These are phyloP conservation scores for Monilinia polystroma DNA, from an alignment of 2,329 filamentous ascomycete species.

Conservation along the genomic window DNA sequence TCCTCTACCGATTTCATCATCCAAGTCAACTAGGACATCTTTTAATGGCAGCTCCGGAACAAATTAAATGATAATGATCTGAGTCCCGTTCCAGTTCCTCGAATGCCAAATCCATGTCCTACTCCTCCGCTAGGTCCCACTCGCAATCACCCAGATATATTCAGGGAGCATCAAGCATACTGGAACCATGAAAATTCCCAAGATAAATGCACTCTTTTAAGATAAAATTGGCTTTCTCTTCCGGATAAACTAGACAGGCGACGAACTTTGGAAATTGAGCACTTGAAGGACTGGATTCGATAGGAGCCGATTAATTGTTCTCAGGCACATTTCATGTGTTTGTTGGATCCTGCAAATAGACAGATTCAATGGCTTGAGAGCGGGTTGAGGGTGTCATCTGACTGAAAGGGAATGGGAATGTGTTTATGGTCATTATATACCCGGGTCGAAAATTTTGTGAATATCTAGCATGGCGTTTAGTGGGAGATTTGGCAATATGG, in stretches of 20 bases:
- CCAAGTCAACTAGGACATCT: constrained; percentile 55
- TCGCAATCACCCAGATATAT: constrained; percentile 28
- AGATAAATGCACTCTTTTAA: constrained; percentile 42
- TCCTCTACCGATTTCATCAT: constrained; percentile 52
- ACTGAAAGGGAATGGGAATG: background rate
- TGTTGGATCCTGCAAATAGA: constrained; percentile 55
- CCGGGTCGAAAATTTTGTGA: background rate
- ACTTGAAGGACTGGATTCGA: constrained; percentile 49
- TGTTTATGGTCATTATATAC: background rate
- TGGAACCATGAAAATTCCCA: constrained; percentile 40
- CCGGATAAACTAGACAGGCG: constrained; percentile 26
- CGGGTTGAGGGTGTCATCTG: background rate
- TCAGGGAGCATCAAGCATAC: constrained; percentile 40
- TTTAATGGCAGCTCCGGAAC: background rate
- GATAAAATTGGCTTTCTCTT: constrained; percentile 27
- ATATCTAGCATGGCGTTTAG: too few relatives aligned
- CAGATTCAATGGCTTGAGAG: constrained; percentile 47
- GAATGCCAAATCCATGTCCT: background rate
- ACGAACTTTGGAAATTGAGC: constrained; percentile 38
- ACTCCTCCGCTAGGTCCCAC: constrained; percentile 11
- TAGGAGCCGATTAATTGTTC: constrained; percentile 56
- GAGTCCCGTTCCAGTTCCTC: constrained; percentile 15
- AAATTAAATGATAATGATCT: constrained; percentile 20
- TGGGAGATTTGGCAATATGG: too few relatives aligned
- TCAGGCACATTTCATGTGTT: constrained; percentile 55